Conservation (phyloP, 2,329 filamentous ascomycete genomes). For the Acrocalymma vagum region DNA sequence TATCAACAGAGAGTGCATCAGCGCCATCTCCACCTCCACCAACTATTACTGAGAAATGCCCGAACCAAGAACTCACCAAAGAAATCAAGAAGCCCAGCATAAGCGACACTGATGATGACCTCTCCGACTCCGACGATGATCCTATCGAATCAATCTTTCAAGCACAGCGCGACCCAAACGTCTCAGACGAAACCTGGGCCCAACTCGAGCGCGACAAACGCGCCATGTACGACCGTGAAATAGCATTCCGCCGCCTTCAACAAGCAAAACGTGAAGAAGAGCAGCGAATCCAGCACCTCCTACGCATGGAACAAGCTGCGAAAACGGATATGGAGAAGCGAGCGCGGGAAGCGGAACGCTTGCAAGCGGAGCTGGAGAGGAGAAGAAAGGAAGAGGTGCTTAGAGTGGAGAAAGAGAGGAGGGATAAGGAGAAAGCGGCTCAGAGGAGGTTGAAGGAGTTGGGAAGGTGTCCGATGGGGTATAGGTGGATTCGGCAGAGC, state of each 20-base stretch:
- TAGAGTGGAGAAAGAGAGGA: slow-evolving; percentile 49
- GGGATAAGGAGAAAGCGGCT: slow-evolving; percentile 49
- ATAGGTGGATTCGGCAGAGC: slow-evolving; percentile 66
- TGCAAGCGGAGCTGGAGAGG: slow-evolving; percentile 27
- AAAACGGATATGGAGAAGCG: slow-evolving; percentile 33
- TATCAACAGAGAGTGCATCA: slow-evolving; percentile 10
- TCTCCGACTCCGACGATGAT: slow-evolving; percentile 4
- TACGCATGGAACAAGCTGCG: slow-evolving; percentile 38
- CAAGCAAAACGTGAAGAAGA: slow-evolving; percentile 30
- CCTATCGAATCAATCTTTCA: slow-evolving; percentile 21
- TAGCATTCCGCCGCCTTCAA: slow-evolving; percentile 47
- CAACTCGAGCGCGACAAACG: slow-evolving; percentile 63
- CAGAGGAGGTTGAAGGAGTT: slow-evolving; percentile 60
- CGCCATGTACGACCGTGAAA: slow-evolving; percentile 39
- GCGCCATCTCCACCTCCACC: slow-evolving; percentile 1
- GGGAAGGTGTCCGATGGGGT: slow-evolving; percentile 68
- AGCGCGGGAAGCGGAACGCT: slow-evolving; percentile 23
- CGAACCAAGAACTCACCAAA: slow-evolving; percentile 7
- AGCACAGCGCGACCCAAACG: slow-evolving; percentile 61
- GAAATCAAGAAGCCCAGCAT: neutral
- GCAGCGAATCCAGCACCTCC: slow-evolving; percentile 29
- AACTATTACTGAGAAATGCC: slow-evolving; percentile 5
- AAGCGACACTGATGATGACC: slow-evolving; percentile 7
- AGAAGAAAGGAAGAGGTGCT: slow-evolving; percentile 38
- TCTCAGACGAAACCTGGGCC: slow-evolving; percentile 68